Evolutionary conservation across 306 rosid genomes (phyloP).

Genomic region (Vigna trinervia): DNA sequence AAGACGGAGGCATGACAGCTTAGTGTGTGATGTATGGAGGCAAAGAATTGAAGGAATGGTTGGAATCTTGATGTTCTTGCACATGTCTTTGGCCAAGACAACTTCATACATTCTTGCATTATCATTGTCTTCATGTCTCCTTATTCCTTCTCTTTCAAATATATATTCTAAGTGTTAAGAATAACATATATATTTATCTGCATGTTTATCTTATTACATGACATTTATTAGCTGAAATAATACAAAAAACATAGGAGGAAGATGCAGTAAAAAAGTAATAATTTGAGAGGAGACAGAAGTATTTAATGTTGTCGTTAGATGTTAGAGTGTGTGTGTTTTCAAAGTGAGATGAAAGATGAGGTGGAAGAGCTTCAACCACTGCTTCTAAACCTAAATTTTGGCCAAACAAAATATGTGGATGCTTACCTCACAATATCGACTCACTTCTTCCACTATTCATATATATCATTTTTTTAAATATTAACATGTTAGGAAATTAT

Average conservation of each 20-base stretch:
- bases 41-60: background rate
- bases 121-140: background rate
- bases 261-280: background rate
- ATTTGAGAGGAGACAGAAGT: background rate
- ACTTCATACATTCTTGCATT: background rate
- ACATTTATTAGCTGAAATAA: no score
- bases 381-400: background rate
- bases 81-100: conserved; percentile 4
- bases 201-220: no score
- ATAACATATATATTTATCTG: no score
- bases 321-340: conserved; percentile 7
- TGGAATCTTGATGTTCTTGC: conserved; percentile 19
- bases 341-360: background rate
- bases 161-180: no score
- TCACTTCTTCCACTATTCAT: no score
- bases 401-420: background rate
- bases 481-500: no score
- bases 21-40: conserved; percentile 2
- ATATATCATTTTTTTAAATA: no score
- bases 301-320: background rate
- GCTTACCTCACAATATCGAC: no score
- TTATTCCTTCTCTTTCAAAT: no score
- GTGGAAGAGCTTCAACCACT: background rate
- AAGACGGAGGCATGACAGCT: conserved; percentile 9
- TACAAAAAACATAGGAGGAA: no score